Conservation (phyloP, 2,329 filamentous ascomycete species). For the Fusarium sp. region DNA sequence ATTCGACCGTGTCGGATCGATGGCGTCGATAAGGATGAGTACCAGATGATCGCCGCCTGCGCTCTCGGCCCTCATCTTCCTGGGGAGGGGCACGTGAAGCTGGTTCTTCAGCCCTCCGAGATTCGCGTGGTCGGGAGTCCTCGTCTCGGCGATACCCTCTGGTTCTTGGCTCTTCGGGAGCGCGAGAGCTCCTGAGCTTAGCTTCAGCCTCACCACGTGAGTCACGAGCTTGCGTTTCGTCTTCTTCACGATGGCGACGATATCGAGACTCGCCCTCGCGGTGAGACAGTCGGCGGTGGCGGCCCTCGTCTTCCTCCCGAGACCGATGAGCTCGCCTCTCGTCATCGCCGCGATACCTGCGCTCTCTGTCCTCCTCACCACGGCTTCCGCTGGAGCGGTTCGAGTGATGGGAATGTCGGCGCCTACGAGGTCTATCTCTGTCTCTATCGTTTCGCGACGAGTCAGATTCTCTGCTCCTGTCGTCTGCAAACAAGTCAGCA, state of each 20-base stretch:
- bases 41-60: conserved; percentile 36
- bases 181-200: conserved; percentile 27
- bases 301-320: conserved; percentile 45
- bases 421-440: conserved; percentile 55
- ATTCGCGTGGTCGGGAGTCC: conserved; percentile 30
- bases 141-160: conserved; percentile 37
- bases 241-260: conserved; percentile 34
- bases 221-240: conserved; percentile 29
- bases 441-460: conserved; percentile 54
- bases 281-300: conserved; percentile 35
- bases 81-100: conserved; percentile 15
- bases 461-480: conserved; percentile 55
- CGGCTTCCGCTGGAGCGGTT: conserved; percentile 48
- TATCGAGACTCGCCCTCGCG: conserved; percentile 38
- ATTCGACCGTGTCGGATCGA: conserved; percentile 54
- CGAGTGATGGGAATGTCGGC: conserved; percentile 55
- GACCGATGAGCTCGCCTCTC: conserved; percentile 39
- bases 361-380: conserved; percentile 49
- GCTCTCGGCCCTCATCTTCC: conserved; percentile 40
- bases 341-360: conserved; percentile 39
- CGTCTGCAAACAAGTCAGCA: conserved; percentile 69
- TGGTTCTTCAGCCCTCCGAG: conserved; percentile 28
- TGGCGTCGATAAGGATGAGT: conserved; percentile 52
- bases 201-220: conserved; percentile 30
- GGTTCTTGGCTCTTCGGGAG: conserved; percentile 28